Base-by-base conservation (phyloP, 1,284 basidiomycete genomes). In the Cutaneotrichosporon sp. region DNA sequence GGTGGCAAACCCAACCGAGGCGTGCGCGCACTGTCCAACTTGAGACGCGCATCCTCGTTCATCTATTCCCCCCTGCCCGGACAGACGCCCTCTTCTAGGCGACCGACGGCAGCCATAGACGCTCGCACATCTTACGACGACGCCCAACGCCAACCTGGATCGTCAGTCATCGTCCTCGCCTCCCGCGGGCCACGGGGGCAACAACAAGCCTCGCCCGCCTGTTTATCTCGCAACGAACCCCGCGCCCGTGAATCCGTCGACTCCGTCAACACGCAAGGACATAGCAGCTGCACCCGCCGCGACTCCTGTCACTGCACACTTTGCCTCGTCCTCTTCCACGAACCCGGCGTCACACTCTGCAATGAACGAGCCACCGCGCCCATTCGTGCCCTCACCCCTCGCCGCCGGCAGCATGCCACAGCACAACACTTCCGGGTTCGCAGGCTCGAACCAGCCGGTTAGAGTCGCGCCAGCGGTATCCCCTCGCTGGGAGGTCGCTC, bases 91-190 rank as follows among this genome's bases (percentile, higher is more conserved):
- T 24, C 29, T 29, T 29, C 5, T 36, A 31, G 47, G 13, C 27
- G 22, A 27, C 47, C n/a, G 24, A 50, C 47, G 31, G 22, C 27
- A 31, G 31, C 25, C 25, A 50, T 14, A 27, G 4, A 11, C 8
- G 20, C 46, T 50, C 47, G 13, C 25, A 3, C 47, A 31, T 50
- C 47, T 31, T 31, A 50, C 47, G 47, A 27, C 25, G 16, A 31
- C 47, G 25, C 38, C 16, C 45, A 24, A 45, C 43, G 46, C 25
- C 46, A 50, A 27, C 25, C 47, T 50, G 47, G 47, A 50, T 50
- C 27, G 14, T 27, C 47, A 50, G 27, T 50, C 47, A 50, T 50
- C 47, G 7, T 31, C 47, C 47, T 50, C 47, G 25, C 47, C 25
- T 31, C 47, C 47, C 25, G 47, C 24, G 14, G 47, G 24, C 27